Percentiles rank a stretch among this genome's conserved stretches.
Conservation (phyloP, 1,284 basidiomycete species). For the Mycena sp. region DNA sequence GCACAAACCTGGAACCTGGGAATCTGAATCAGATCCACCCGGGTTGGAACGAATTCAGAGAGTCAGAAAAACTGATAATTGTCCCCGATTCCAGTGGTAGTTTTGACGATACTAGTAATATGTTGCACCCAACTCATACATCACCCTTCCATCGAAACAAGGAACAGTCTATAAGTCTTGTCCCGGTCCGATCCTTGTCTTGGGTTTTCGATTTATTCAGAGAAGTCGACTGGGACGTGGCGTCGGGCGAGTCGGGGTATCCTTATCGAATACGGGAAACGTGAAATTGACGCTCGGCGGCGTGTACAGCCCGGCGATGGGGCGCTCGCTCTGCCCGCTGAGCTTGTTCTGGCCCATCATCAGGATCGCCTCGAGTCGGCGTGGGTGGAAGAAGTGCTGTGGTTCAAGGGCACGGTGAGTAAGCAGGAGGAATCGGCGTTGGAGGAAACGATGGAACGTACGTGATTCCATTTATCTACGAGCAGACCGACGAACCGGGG, state of each 20-base stretch:
- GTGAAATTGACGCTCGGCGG: slow-evolving; percentile 25
- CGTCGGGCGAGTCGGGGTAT: not conserved
- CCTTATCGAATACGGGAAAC: not conserved
- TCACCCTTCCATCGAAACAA: slow-evolving; percentile 29
- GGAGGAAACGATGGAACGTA: slow-evolving; percentile 24
- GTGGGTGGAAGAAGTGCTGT: slow-evolving; percentile 41
- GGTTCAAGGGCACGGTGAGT: not conserved
- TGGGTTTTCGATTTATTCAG: not conserved
- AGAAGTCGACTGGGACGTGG: not conserved
- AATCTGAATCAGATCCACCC: too few species aligned
- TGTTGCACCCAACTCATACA: too few species aligned
- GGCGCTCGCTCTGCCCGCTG: slow-evolving; percentile 35
- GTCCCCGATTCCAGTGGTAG: too few species aligned
- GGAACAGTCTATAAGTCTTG: slow-evolving; percentile 32
- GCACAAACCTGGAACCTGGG: too few species aligned
- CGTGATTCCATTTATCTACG: slow-evolving; percentile 49
- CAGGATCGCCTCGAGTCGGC: slow-evolving; percentile 46
- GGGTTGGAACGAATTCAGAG: too few species aligned
- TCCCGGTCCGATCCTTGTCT: slow-evolving; percentile 12
- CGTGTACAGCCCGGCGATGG: slow-evolving; percentile 26
- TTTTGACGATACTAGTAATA: too few species aligned
- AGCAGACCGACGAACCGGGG: slow-evolving; percentile 37
- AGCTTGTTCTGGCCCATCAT: slow-evolving; percentile 42
- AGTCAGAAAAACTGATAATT: too few species aligned
- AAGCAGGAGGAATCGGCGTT: not conserved